Conservation (phyloP, 768 basidiomycete genomes). For the Auriculariales sp. region DNA sequence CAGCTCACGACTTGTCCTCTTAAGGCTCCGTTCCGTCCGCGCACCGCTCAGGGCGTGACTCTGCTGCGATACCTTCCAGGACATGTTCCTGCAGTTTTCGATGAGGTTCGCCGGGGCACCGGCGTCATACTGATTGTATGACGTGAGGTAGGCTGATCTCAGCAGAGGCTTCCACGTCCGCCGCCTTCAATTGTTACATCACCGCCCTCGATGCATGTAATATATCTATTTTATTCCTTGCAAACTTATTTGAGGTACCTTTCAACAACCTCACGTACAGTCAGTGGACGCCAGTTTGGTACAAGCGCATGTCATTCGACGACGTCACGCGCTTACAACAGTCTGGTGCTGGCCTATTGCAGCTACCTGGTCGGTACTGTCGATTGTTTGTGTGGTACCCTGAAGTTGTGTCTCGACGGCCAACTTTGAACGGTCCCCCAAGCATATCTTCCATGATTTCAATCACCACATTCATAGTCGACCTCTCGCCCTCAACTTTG, state of each 20-base stretch:
- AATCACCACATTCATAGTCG: background rate
- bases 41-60: conserved; percentile 69
- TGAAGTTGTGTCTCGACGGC: too few species aligned
- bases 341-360: too few species aligned
- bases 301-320: too few species aligned
- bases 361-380: too few species aligned
- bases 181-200: conserved; percentile 30
- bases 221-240: too few species aligned
- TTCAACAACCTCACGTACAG: too few species aligned
- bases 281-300: too few species aligned
- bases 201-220: too few species aligned
- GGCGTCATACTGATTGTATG: conserved; percentile 22
- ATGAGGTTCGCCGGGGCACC: conserved; percentile 21
- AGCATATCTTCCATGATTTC: background rate
- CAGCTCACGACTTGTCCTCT: conserved; percentile 16
- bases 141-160: conserved; percentile 57
- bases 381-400: too few species aligned
- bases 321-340: too few species aligned
- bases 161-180: conserved; percentile 62
- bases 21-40: background rate
- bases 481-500: background rate
- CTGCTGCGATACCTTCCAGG: conserved; percentile 35
- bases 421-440: background rate
- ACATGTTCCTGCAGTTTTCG: conserved; percentile 23
- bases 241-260: too few species aligned